Evolutionary conservation across 1,139 yeast species (phyloP), one percentile per base, ranked within the genome.

Genomic region (Geotrichum cucujoidarum): DNA sequence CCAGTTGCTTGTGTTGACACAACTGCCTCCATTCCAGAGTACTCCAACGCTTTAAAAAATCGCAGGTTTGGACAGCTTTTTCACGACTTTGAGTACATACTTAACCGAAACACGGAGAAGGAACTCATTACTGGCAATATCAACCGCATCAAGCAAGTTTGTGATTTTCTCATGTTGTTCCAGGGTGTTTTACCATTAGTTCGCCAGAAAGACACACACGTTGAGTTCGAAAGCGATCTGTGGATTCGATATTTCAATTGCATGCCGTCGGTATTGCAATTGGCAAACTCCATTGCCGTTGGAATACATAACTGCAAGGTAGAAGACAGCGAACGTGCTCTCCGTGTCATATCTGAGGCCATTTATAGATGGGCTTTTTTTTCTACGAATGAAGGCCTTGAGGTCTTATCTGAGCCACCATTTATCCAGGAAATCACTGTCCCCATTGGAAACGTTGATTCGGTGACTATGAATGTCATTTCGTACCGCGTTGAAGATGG

Each of bases 181-280:
- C 95, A 90, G 64, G 94, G 95, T 2, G 75, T 81, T 45, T 85
- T 95, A 0, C 83, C 85, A 0, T 69, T 88, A 59, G 76, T 74
- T 55, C 73, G 97, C 54, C 95, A 88, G 60, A 78, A 80, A n/a
- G 73, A 76, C 13, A 81, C 79, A 51, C 98, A 92, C 63, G 88
- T 92, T 11, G 97, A 90, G 61, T 92, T 85, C 61, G 98, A 92
- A 61, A 82, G 82, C 40, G 88, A 87, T 18, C 89, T 85, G 47
- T 90, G 92, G 73, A 81, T 92, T 0, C 78, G 86, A 0, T 87
- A 80, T 59, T 87, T 87, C 65, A 86, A 85, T 55, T 81, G 89
- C 29, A 80, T 83, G 54, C 86, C 73, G 2, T 67, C 62, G 36
- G 61, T 69, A 4, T 57, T 69, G 7, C 68, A 67, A 50, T 62